Base-by-base conservation (phyloP, 2,329 filamentous ascomycete genomes). In the Fusarium duplospermum region DNA sequence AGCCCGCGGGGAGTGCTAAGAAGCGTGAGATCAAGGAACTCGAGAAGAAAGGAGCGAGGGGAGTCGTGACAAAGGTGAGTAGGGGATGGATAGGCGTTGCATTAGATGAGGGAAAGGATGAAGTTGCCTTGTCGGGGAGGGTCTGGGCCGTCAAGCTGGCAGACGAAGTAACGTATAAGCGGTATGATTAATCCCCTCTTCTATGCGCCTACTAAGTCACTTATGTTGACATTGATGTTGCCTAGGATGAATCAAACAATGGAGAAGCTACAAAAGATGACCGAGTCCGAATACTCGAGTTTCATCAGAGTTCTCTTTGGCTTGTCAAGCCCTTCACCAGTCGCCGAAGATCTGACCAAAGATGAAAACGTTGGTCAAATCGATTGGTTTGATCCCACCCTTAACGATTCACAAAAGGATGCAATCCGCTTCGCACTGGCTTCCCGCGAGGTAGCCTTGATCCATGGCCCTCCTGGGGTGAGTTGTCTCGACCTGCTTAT, bases 391-490 rank as follows among this genome's bases (percentile, higher is more conserved):
- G 90, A 93, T 75, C 85, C 87, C 18, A 87, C 85, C 18, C 83
- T 93, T 24, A 93, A 93, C 77, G 88, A 90, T 14, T 91, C 89
- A 14, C 91, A 93, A 78, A 92, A 91, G 75, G 89, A 92, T 66
- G 91, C 91, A 18, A 90, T 93, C 67, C 84, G 90, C n/a, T 99
- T 98, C 80, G 95, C 96, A 0, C 85, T 99, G 63, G 93, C 92
- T 8, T 93, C 93, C 2, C 88, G 88, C 62, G 95, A 98, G 78
- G 89, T 98, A 31, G 94, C 94, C 3, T 86, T 98, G 68, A 98
- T 99, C 63, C 96, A 99, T 80, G 96, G 96, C 0, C 96, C 96
- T 1, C 96, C 96, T 1, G 96, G 96, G 1, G 90, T 90, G 82
- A 80, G 87, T 83, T 29, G 7, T 8, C n/a, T 13, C 16, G 22